Evolutionary conservation across 306 rosid genomes (phyloP), one percentile per base, ranked within the genome.

Genomic region (Leucaena leucocephala): DNA sequence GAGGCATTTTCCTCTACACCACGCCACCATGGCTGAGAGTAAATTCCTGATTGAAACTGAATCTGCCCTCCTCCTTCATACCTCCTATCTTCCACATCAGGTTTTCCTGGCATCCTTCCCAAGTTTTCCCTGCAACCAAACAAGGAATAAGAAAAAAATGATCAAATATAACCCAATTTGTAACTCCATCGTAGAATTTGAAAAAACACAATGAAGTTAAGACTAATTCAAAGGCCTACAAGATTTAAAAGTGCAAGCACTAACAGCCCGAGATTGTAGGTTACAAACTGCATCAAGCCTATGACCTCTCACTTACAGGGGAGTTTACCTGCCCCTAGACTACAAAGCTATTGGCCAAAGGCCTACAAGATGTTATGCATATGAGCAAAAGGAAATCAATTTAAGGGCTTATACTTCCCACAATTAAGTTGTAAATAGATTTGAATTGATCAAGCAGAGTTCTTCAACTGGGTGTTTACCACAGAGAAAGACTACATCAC

Each of bases 1-100:
- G 85, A 68, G 69, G 69, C 80, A 79, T 76, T 79, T 81, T 76
- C 89, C 70, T 86, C 86, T 27, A 36, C 81, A 45, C 82, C 90
- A 35, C 58, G 84, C 98, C 97, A 90, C 97, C 88, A 90, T 21
- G 97, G 93, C 49, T 81, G 89, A 74, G 91, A 64, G 70, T 80
- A 86, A 63, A 79, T 54, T 54, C 82, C 75, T 35, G 91, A 78
- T 69, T 73, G 90, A 71, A 89, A 85, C 80, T 66, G 79, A 73
- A 76, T 71, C 76, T 84, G 81, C 12, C 77, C 78, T 5, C 86
- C 73, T 2, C 72, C 84, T 59, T 83, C 76, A 55, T 69, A 61
- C 40, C 78, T 80, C 59, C 71, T 77, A 40, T 86, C 87, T 73
- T 80, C 90, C 44, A 66, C 78, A 49, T 88, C 91, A 61, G 93